Evolutionary conservation across 208 protist species (phyloP).

Genomic region (Acanthamoeba castellanii): DNA sequence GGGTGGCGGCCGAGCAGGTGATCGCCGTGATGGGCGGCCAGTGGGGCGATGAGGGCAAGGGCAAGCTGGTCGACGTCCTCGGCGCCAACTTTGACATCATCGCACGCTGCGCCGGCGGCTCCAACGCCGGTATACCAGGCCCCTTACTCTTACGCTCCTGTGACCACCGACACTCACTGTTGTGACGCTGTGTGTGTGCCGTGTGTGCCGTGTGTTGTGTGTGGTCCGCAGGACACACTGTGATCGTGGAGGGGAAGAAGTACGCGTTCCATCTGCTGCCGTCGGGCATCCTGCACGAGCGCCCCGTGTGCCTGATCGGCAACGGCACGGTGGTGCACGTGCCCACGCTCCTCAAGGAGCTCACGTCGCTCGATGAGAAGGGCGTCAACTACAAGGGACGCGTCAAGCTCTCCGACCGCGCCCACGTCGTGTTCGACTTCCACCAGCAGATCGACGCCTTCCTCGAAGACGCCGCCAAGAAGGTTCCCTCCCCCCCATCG

Average conservation of each 20-base stretch:
- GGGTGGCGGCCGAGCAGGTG: constrained; percentile 45
- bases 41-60: constrained; percentile 93
- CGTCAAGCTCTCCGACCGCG: constrained; percentile 88
- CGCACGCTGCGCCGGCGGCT: constrained; percentile 88
- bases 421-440: constrained; percentile 91
- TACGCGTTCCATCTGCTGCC: constrained; percentile 89
- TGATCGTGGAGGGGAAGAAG: constrained; percentile 88
- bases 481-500: too few species aligned
- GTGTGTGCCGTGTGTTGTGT: too few species aligned
- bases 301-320: constrained; percentile 81
- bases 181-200: not conserved
- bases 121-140: constrained; percentile 87
- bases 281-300: constrained; percentile 84
- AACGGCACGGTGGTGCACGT: constrained; percentile 90
- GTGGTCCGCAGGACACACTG: constrained; percentile 90
- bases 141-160: not conserved
- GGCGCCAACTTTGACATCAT: constrained; percentile 86
- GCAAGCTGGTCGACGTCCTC: constrained; percentile 91
- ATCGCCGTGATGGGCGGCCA: constrained; percentile 84
- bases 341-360: constrained; percentile 88
- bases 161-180: not conserved
- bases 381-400: constrained; percentile 78
- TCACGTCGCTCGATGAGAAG: constrained; percentile 81
- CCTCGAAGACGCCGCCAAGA: constrained; percentile 71
- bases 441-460: constrained; percentile 86